phyloP scores from a whole-genome alignment of 768 basidiomycete genomes.

The Hypholoma sublateritium region DNA sequence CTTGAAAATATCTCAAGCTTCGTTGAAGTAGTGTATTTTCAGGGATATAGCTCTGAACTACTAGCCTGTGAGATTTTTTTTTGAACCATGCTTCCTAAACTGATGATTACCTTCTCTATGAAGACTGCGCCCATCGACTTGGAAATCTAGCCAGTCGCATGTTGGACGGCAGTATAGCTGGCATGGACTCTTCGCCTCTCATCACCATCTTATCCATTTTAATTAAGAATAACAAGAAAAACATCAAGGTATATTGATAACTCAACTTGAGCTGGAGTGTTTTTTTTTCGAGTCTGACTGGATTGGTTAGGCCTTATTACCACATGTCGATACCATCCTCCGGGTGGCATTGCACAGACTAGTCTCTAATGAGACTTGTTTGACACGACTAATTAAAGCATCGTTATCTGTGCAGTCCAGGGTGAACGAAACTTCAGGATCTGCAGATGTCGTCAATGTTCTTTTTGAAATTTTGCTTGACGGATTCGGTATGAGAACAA shows the following conservation, averaged over 20 bases:
- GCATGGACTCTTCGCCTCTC: constrained; percentile 57
- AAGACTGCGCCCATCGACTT: constrained; percentile 60
- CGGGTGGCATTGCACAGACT: constrained; percentile 53
- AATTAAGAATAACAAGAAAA: constrained; percentile 58
- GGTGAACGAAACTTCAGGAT: constrained; percentile 25
- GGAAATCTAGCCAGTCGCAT: constrained; percentile 53
- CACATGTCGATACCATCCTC: constrained; percentile 59
- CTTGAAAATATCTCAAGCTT: constrained; percentile 57
- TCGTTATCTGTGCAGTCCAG: constrained; percentile 45
- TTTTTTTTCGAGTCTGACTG: no score
- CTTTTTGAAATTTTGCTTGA: constrained; percentile 55
- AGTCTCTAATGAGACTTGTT: constrained; percentile 37
- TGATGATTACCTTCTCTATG: neutral
- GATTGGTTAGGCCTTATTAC: constrained; percentile 51
- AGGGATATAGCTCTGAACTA: constrained; percentile 50
- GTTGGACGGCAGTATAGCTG: constrained; percentile 50
- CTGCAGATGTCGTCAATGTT: constrained; percentile 32
- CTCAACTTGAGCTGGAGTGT: no score
- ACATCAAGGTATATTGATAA: constrained; percentile 42
- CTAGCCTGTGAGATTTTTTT: constrained; percentile 48
- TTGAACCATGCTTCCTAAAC: neutral
- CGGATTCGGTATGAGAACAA: constrained; percentile 51
- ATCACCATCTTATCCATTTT: constrained; percentile 50
- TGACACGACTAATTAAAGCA: constrained; percentile 49
- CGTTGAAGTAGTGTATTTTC: constrained; percentile 56